Percentiles rank a stretch among this genome's conserved stretches.
phyloP scores from a whole-genome alignment of 495 filamentous ascomycete genomes.

The Hypoxylon crocopeplum region DNA sequence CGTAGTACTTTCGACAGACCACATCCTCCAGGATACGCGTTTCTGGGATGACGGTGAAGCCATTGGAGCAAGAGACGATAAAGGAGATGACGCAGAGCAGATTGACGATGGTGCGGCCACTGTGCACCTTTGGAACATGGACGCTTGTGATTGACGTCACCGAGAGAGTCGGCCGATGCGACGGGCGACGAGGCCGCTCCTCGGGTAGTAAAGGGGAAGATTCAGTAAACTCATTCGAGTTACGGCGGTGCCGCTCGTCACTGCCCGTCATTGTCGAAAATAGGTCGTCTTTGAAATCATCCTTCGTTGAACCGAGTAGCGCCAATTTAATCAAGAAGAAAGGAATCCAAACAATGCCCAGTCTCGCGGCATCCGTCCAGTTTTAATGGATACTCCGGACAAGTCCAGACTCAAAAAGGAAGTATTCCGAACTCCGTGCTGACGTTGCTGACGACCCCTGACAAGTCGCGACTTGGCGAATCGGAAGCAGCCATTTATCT shows the following conservation, averaged over 20 bases:
- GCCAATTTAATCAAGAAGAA: slow-evolving; percentile 3
- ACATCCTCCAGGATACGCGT: slow-evolving; percentile 41
- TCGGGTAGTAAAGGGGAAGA: slow-evolving; percentile 5
- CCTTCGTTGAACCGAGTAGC: neutral
- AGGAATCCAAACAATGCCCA: neutral
- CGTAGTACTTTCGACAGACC: slow-evolving; percentile 44
- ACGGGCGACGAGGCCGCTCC: slow-evolving; percentile 4
- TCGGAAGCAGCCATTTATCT: too few species aligned
- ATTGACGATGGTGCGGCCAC: slow-evolving; percentile 14
- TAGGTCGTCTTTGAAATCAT: neutral
- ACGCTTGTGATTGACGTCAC: slow-evolving; percentile 28
- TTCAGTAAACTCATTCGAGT: slow-evolving; percentile 21
- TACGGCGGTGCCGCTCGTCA: neutral
- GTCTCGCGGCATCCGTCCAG: neutral
- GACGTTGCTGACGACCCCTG: neutral
- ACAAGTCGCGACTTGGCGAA: too few species aligned
- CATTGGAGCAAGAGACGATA: slow-evolving; percentile 11
- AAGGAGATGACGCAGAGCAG: slow-evolving; percentile 28
- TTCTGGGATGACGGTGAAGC: slow-evolving; percentile 25
- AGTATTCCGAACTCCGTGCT: slow-evolving; percentile 12
- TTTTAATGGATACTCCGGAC: neutral
- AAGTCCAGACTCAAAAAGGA: slow-evolving; percentile 1
- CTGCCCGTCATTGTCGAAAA: slow-evolving; percentile 1
- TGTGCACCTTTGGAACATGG: slow-evolving; percentile 19
- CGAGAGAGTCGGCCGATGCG: slow-evolving; percentile 13